Base-by-base conservation (phyloP, 2,329 filamentous ascomycete genomes). In the Cercospora sp. region DNA sequence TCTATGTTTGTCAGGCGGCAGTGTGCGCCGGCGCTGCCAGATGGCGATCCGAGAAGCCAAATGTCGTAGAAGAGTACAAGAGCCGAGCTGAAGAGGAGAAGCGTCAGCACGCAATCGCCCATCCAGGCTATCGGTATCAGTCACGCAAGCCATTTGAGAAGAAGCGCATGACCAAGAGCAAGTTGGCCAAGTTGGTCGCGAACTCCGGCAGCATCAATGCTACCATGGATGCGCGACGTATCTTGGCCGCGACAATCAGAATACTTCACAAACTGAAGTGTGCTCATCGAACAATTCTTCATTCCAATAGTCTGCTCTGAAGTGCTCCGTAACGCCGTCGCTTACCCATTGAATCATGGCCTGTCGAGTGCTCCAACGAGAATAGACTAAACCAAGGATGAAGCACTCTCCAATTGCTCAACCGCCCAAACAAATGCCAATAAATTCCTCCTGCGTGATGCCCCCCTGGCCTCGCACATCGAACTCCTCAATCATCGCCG, bases 401-500 rank as follows among this genome's bases (percentile, higher is more conserved):
- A 30, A 32, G 3, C 30, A 18, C 58, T 16, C 21, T 37, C 13
- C 45, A 12, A 6, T 16, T 4, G n/a, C 30, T 73, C 63, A 75
- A 12, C 63, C 71, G 13, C 82, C 82, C 79, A 89, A 81, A 78
- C 88, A 90, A 72, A 90, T 90, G n/a, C 85, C 85, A 73, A 90
- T 82, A 81, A 90, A 90, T 68, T 88, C 88, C 68, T 90, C 88
- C 74, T 86, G 79, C 59, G 83, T 85, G 72, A 90, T 89, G 66
- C 86, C 93, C 10, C 94, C 94, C 74, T 97, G 96, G 1, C 93
- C 94, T 77, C 97, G 92, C 72, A 97, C 86, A 82, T 99, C 95
- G 82, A 98, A 96, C 81, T 98, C 94, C 77, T 97, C 93, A 82
- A 99, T 95, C 95, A 99, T 99, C 72, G 93, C 93, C 74, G 88